phyloP scores from a whole-genome alignment of 2,329 filamentous ascomycete species.

The Mollisia scopiformis region DNA sequence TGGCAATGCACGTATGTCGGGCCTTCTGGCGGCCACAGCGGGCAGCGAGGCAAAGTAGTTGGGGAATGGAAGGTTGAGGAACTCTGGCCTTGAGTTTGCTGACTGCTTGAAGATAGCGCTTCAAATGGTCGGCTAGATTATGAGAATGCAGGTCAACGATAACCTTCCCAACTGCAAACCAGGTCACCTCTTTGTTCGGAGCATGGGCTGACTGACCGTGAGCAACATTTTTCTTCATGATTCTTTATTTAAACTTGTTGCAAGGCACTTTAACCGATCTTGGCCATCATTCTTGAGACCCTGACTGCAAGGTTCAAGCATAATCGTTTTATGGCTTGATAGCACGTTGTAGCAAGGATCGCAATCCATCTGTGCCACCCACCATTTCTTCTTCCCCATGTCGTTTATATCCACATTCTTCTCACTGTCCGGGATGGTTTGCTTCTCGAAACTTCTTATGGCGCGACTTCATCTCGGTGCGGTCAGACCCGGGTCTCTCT shows the following conservation, averaged over 20 bases:
- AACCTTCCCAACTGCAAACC: neutral
- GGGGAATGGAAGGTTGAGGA: constrained; percentile 54
- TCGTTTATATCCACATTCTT: constrained; percentile 11
- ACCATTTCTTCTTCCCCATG: constrained; percentile 6
- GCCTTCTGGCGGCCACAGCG: constrained; percentile 35
- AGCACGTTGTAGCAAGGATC: constrained; percentile 18
- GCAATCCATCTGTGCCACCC: no score
- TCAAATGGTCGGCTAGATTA: neutral
- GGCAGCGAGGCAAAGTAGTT: constrained; percentile 52
- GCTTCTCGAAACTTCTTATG: constrained; percentile 20
- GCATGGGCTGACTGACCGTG: neutral
- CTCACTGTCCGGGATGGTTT: constrained; percentile 7
- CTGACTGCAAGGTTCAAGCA: constrained; percentile 1
- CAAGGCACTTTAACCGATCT: constrained; percentile 2
- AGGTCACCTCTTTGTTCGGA: neutral
- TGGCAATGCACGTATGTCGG: constrained; percentile 60
- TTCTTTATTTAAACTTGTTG: neutral
- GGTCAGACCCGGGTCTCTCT: constrained; percentile 11
- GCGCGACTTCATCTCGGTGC: constrained; percentile 18
- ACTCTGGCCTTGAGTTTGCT: constrained; percentile 32
- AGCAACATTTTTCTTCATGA: neutral
- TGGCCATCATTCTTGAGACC: neutral
- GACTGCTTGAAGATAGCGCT: neutral
- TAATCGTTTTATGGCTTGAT: neutral
- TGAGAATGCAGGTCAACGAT: neutral